Percentiles rank a stretch among this genome's conserved stretches.
These are phyloP conservation scores for Beauveria pseudobassiana DNA, from an alignment of 2,329 filamentous ascomycete species.

Conservation along the genomic window DNA sequence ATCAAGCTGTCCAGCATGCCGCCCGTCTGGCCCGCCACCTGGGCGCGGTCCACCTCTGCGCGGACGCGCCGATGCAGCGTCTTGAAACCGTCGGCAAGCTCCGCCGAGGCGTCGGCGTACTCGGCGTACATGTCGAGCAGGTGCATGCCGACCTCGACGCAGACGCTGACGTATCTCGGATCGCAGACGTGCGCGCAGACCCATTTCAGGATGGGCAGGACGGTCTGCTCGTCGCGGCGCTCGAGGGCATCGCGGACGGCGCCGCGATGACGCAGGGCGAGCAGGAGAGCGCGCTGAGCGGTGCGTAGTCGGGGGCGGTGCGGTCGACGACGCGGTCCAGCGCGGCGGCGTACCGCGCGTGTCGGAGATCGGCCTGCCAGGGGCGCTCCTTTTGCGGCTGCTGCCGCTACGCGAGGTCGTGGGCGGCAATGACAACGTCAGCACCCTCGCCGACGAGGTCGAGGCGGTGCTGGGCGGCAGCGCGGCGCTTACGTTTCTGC, in stretches of 20 bases:
- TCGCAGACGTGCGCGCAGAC: slow-evolving; percentile 73
- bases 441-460: slow-evolving; percentile 78
- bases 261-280: slow-evolving; percentile 81
- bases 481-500: slow-evolving; percentile 57
- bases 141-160: slow-evolving; percentile 74
- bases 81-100: slow-evolving; percentile 64
- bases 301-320: slow-evolving; percentile 42
- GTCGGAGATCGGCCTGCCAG: slow-evolving; percentile 79
- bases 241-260: slow-evolving; percentile 75
- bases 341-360: slow-evolving; percentile 67
- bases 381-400: slow-evolving; percentile 52
- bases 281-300: slow-evolving; percentile 64
- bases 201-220: slow-evolving; percentile 81
- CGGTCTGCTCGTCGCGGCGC: slow-evolving; percentile 69
- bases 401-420: slow-evolving; percentile 29
- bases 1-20: slow-evolving; percentile 75
- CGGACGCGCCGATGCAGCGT: slow-evolving; percentile 63
- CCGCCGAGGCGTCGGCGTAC: slow-evolving; percentile 64
- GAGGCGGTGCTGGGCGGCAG: slow-evolving; percentile 44
- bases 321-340: slow-evolving; percentile 69
- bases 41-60: slow-evolving; percentile 72
- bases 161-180: slow-evolving; percentile 71
- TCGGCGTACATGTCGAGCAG: slow-evolving; percentile 83
- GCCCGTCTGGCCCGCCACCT: slow-evolving; percentile 71
- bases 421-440: slow-evolving; percentile 82